Percentiles rank a stretch among this genome's conserved stretches.
Conservation (phyloP, 148 eudicot genomes). For the Chenopodium album region DNA sequence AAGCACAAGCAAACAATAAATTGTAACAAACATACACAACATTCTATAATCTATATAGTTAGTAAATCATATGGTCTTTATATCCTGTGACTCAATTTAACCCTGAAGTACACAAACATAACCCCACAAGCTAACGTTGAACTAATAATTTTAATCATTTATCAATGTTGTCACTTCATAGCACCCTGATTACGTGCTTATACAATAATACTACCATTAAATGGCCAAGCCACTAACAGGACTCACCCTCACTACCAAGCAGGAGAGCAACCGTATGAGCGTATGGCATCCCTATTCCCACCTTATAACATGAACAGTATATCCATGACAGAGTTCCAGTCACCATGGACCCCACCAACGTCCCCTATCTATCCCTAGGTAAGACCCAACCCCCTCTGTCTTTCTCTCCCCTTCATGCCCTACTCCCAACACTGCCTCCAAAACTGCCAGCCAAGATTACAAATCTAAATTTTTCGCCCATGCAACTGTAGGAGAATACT, state of each 20-base stretch:
- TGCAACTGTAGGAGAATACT: neutral
- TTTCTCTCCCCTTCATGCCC: neutral
- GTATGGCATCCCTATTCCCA: neutral
- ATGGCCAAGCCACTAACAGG: neutral
- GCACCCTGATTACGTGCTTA: neutral
- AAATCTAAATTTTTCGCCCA: too few species aligned
- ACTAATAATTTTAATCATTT: too few species aligned
- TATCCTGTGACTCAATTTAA: too few species aligned
- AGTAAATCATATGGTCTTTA: neutral
- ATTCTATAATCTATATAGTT: neutral
- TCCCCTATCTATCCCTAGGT: neutral
- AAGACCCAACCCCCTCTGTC: neutral
- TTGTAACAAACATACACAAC: neutral
- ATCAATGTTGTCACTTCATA: too few species aligned
- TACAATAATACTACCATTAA: too few species aligned
- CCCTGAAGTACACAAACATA: too few species aligned
- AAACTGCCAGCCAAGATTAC: neutral
- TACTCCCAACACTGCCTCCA: neutral
- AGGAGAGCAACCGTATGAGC: neutral
- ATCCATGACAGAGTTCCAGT: neutral
- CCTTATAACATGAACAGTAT: neutral
- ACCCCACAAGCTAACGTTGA: neutral
- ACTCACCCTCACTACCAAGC: neutral
- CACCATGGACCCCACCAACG: neutral
- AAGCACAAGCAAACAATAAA: neutral